Evolutionary conservation across 345 rosid genomes (phyloP).

Genomic region (Gossypium herbaceum): DNA sequence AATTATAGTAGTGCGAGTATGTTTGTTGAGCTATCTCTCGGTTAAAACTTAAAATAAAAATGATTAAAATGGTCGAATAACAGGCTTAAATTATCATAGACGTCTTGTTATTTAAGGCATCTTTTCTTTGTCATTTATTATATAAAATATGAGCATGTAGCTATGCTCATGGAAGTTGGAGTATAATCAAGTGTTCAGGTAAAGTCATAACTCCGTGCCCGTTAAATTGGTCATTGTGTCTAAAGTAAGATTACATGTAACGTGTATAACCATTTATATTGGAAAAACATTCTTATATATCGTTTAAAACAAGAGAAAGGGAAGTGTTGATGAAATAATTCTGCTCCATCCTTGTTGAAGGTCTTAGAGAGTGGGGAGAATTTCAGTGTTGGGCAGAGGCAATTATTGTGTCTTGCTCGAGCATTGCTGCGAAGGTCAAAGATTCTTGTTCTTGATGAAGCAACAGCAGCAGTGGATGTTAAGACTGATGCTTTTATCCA

Average conservation of each 20-base stretch:
- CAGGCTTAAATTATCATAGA: background rate
- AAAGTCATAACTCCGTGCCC: background rate
- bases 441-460: slow-evolving; percentile 95
- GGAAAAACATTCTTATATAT: background rate
- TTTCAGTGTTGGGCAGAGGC: slow-evolving; percentile 94
- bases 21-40: background rate
- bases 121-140: background rate
- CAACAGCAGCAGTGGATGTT: slow-evolving; percentile 94
- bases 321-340: background rate
- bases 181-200: background rate
- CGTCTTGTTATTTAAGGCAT: background rate
- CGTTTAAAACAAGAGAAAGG: background rate
- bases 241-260: background rate
- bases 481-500: slow-evolving; percentile 88
- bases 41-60: background rate
- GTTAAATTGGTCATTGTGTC: background rate
- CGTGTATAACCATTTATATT: background rate
- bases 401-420: slow-evolving; percentile 83
- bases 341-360: slow-evolving; percentile 24
- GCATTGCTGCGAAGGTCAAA: slow-evolving; percentile 81
- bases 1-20: background rate
- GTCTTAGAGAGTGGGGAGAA: slow-evolving; percentile 87
- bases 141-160: background rate
- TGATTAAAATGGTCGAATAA: background rate
- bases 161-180: background rate